These are phyloP conservation scores for Vishniacozyma victoriae DNA, from an alignment of 768 basidiomycete genomes.

Conservation along the genomic window DNA sequence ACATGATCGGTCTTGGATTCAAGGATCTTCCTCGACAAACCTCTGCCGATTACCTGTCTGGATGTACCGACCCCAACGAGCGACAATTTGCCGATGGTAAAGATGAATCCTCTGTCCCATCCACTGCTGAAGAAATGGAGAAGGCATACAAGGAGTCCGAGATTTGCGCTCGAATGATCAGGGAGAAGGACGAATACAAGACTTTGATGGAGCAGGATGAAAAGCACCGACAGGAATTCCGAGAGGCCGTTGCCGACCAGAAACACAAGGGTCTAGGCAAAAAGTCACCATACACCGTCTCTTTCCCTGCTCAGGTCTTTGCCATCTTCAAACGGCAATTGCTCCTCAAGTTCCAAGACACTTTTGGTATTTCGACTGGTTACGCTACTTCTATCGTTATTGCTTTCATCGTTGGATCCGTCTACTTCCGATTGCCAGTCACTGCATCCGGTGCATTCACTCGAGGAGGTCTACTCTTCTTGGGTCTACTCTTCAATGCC, in stretches of 20 bases:
- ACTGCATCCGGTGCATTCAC: slow-evolving; percentile 80
- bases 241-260: slow-evolving; percentile 67
- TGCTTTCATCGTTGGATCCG: slow-evolving; percentile 54
- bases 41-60: slow-evolving; percentile 75
- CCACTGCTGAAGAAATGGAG: slow-evolving; percentile 65
- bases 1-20: slow-evolving; percentile 71
- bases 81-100: slow-evolving; percentile 69
- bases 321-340: slow-evolving; percentile 69
- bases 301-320: slow-evolving; percentile 66
- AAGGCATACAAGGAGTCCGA: slow-evolving; percentile 56
- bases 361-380: slow-evolving; percentile 69
- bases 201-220: slow-evolving; percentile 55
- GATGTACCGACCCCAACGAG: slow-evolving; percentile 48
- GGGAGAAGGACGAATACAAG: slow-evolving; percentile 59
- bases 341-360: slow-evolving; percentile 62
- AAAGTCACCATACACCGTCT: slow-evolving; percentile 73
- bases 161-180: slow-evolving; percentile 50
- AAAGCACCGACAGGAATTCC: slow-evolving; percentile 62
- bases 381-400: slow-evolving; percentile 59
- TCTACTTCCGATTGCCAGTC: slow-evolving; percentile 66
- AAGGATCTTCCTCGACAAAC: slow-evolving; percentile 69
- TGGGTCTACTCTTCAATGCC: slow-evolving; percentile 49
- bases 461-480: slow-evolving; percentile 73
- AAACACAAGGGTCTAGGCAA: slow-evolving; percentile 71
- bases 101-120: slow-evolving; percentile 57